Evolutionary conservation across 2,329 filamentous ascomycete genomes (phyloP).

Genomic region (Trichophyton equinum): DNA sequence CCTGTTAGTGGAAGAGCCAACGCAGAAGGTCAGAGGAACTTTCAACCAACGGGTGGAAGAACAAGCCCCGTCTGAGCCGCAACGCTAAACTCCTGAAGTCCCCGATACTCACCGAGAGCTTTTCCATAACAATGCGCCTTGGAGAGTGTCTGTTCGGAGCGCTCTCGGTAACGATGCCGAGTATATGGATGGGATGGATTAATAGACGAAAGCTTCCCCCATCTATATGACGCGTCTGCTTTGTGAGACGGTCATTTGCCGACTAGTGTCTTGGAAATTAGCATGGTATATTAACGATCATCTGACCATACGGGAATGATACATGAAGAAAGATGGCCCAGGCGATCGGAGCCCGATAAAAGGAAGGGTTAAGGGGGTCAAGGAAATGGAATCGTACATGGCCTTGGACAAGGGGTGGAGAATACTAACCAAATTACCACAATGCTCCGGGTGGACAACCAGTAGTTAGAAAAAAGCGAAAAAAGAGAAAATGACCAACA

Average conservation of each 20-base stretch:
- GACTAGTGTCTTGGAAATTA: not conserved
- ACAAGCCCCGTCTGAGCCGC: not conserved
- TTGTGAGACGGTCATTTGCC: not conserved
- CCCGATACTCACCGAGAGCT: not conserved
- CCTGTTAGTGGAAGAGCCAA: not conserved
- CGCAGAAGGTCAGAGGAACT: not conserved
- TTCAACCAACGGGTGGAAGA: not conserved
- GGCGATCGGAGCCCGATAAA: not conserved
- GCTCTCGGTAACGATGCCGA: not conserved
- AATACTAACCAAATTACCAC: conserved; percentile 3
- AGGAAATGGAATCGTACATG: not conserved
- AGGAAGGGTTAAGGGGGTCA: not conserved
- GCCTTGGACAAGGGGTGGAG: not conserved
- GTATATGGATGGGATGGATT: not conserved
- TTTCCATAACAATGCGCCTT: not conserved
- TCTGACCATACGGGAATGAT: not conserved
- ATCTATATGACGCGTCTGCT: not conserved
- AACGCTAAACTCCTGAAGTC: not conserved
- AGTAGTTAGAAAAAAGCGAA: conserved; percentile 1
- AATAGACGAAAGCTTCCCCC: not conserved
- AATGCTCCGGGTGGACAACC: not conserved
- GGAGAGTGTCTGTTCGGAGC: not conserved
- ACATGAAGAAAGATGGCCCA: not conserved
- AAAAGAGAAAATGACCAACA: not conserved
- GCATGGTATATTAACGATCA: not conserved